Conservation (phyloP, 1,139 yeast genomes). For the Pneumocystis wakefieldiae region DNA sequence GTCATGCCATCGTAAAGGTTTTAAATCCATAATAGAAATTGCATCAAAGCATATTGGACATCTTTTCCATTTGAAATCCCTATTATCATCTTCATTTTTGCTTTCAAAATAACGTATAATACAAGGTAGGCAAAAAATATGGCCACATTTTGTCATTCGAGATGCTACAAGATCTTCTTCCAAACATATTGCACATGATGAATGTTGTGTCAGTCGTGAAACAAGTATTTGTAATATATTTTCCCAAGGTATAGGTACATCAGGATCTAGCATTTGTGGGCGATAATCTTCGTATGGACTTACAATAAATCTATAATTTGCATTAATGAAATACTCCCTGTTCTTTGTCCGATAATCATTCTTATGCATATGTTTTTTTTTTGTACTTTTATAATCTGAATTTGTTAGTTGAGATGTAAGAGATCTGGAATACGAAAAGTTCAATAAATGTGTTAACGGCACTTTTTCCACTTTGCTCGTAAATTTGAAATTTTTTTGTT, state of each 20-base stretch:
- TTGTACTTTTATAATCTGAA: not conserved
- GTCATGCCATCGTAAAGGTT: conserved; percentile 51
- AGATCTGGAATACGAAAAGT: not conserved
- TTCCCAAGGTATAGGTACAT: conserved; percentile 47
- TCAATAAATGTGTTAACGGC: not conserved
- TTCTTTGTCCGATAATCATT: conserved; percentile 31
- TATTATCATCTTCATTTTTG: conserved; percentile 12
- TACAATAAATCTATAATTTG: conserved; percentile 70
- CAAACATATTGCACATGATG: conserved; percentile 81
- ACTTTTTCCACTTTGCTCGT: not conserved
- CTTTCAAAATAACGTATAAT: conserved; percentile 49
- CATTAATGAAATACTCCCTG: conserved; percentile 68
- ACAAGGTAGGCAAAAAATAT: conserved; percentile 74
- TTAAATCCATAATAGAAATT: conserved; percentile 42
- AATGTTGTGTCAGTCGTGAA: conserved; percentile 39
- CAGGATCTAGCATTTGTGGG: conserved; percentile 55
- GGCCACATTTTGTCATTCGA: conserved; percentile 91
- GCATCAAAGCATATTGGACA: conserved; percentile 77
- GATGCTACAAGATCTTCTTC: conserved; percentile 80
- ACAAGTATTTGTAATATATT: conserved; percentile 57
- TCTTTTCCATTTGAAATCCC: conserved; percentile 35
- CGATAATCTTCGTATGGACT: conserved; percentile 43
- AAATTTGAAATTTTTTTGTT: not conserved
- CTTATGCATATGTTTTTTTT: not conserved
- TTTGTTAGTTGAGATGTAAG: not conserved